These are phyloP conservation scores for Calonectria pseudoreteaudii DNA, from an alignment of 2,329 filamentous ascomycete genomes.

Conservation along the genomic window DNA sequence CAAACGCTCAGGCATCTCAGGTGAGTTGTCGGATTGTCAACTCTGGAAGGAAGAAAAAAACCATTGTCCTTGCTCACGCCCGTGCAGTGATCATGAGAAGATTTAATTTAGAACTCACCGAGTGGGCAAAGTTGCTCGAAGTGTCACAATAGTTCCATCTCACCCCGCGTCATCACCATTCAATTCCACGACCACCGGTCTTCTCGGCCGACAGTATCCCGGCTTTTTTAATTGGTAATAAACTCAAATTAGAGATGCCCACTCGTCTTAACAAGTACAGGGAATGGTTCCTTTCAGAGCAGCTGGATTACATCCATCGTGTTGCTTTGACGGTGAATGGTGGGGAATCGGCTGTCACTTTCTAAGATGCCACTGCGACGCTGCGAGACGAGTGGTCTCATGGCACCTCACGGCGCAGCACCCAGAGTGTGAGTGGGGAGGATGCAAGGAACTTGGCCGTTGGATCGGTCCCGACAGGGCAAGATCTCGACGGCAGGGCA, in stretches of 20 bases:
- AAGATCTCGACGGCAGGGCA: constrained; percentile 20
- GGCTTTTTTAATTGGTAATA: not conserved
- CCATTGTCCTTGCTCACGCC: not conserved
- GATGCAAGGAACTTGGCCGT: constrained; percentile 30
- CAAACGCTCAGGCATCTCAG: constrained; percentile 14
- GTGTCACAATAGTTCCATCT: not conserved
- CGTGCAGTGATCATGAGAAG: not conserved
- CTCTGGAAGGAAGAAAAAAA: not conserved
- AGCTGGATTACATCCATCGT: constrained; percentile 25
- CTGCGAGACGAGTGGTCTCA: constrained; percentile 30
- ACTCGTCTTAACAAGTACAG: constrained; percentile 1
- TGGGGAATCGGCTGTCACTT: constrained; percentile 39
- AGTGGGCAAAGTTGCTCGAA: constrained; percentile 19
- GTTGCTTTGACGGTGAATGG: constrained; percentile 23
- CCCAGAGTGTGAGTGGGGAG: constrained; percentile 14
- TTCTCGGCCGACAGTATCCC: constrained; percentile 22
- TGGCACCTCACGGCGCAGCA: constrained; percentile 24
- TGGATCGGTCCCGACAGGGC: constrained; percentile 27
- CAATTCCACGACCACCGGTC: not conserved
- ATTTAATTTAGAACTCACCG: not conserved
- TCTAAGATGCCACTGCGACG: not conserved
- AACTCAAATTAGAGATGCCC: constrained; percentile 24
- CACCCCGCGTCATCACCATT: not conserved
- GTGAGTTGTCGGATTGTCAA: constrained; percentile 19
- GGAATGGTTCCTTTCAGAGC: constrained; percentile 10